phyloP scores from a whole-genome alignment of 2,329 filamentous ascomycete species.

The Knufia petricola region DNA sequence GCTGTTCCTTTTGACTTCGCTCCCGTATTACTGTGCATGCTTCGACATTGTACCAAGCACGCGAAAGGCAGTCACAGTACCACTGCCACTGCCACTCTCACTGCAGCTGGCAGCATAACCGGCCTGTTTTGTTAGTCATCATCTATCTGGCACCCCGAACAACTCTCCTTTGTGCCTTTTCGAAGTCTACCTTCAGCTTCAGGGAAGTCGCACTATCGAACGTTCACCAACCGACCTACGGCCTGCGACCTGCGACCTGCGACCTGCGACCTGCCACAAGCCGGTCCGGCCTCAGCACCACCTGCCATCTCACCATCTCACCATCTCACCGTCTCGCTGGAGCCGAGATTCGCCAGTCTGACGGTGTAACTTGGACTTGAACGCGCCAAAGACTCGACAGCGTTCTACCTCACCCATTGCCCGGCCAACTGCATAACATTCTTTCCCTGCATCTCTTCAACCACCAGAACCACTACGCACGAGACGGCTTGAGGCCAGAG shows the following conservation, averaged over 20 bases:
- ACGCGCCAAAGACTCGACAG: neutral
- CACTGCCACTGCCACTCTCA: neutral
- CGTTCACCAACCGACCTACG: too few species aligned
- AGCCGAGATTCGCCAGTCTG: constrained; percentile 1
- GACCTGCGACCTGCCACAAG: neutral
- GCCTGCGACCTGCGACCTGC: neutral
- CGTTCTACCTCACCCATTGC: neutral
- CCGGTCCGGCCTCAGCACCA: neutral
- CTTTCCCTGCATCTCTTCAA: constrained; percentile 6
- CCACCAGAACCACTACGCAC: neutral
- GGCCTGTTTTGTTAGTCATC: neutral
- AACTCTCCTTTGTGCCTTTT: neutral
- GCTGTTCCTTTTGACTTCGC: neutral
- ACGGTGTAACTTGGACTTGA: constrained; percentile 2
- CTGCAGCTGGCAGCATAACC: neutral
- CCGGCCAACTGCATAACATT: constrained; percentile 10
- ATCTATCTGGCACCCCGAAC: neutral
- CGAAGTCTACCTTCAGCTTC: neutral
- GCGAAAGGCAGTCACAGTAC: neutral
- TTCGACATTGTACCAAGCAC: neutral
- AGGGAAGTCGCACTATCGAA: too few species aligned
- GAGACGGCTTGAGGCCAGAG: neutral
- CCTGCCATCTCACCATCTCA: neutral
- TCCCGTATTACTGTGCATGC: neutral
- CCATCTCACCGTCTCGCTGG: constrained; percentile 2